Evolutionary conservation across 1,139 yeast genomes (phyloP).

Genomic region (Suhomyces ambrosiae): DNA sequence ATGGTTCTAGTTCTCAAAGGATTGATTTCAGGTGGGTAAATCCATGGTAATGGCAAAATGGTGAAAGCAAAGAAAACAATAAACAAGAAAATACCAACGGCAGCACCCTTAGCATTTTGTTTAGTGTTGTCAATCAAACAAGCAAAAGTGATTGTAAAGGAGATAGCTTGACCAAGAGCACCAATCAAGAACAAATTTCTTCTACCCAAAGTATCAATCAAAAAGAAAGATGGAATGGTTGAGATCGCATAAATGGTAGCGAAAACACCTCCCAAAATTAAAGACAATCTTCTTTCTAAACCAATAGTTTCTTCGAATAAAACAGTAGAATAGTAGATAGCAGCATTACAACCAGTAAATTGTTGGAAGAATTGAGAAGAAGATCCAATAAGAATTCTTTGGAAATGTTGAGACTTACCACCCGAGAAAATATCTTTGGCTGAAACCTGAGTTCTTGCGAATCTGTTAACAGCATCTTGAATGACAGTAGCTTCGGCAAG

Average conservation of each 20-base stretch:
- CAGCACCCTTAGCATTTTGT: conserved; percentile 48
- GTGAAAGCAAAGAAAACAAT: conserved; percentile 33
- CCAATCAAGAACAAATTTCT: conserved; percentile 59
- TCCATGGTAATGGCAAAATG: conserved; percentile 50
- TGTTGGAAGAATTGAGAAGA: conserved; percentile 66
- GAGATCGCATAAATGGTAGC: conserved; percentile 62
- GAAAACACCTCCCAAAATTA: conserved; percentile 65
- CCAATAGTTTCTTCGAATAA: conserved; percentile 58
- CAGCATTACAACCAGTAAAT: conserved; percentile 67
- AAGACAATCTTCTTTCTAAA: conserved; percentile 51
- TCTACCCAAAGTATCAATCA: conserved; percentile 67
- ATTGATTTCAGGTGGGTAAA: conserved; percentile 64
- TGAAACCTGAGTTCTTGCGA: conserved; percentile 39
- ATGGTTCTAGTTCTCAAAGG: conserved; percentile 63
- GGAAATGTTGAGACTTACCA: conserved; percentile 59
- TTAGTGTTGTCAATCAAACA: conserved; percentile 39
- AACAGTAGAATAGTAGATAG: conserved; percentile 67
- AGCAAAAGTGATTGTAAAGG: conserved; percentile 45
- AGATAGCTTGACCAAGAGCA: conserved; percentile 48
- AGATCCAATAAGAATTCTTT: conserved; percentile 62
- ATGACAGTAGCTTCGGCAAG: conserved; percentile 45
- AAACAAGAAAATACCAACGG: conserved; percentile 34
- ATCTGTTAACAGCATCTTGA: conserved; percentile 45
- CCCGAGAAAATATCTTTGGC: conserved; percentile 56
- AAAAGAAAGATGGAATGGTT: conserved; percentile 64